These are phyloP conservation scores for Ramularia collo-cygni DNA, from an alignment of 2,329 filamentous ascomycete genomes.

Conservation along the genomic window DNA sequence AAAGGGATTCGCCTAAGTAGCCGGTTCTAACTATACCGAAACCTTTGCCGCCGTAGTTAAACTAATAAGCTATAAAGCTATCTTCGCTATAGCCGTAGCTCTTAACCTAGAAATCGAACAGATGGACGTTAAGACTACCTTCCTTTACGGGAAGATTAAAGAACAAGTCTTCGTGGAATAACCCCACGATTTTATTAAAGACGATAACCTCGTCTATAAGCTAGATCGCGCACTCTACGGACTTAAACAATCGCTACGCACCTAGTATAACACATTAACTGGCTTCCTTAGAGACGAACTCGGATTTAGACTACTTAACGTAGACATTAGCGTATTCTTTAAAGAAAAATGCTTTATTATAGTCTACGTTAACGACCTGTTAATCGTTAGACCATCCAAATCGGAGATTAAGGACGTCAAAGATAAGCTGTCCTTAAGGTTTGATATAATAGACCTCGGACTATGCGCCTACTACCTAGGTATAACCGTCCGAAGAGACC, in stretches of 20 bases:
- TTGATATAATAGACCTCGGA: conserved; percentile 10
- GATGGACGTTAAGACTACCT: conserved; percentile 18
- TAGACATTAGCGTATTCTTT: conserved; percentile 7
- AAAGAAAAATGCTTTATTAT: conserved; percentile 2
- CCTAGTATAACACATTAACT: conserved; percentile 5
- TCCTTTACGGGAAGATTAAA: not conserved
- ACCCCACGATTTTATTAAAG: not conserved
- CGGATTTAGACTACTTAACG: not conserved
- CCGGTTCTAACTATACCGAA: conserved; percentile 25
- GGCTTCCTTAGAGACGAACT: not conserved
- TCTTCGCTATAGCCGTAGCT: conserved; percentile 22
- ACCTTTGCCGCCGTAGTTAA: conserved; percentile 24
- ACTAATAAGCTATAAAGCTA: conserved; percentile 17
- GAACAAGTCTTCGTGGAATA: not conserved
- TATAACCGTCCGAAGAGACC: conserved; percentile 20
- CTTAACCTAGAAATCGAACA: conserved; percentile 24
- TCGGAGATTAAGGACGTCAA: conserved; percentile 6
- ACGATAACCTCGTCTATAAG: conserved; percentile 1
- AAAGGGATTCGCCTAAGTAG: conserved; percentile 22
- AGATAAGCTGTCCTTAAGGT: not conserved
- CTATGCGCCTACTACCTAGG: conserved; percentile 16
- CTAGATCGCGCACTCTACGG: conserved; percentile 6
- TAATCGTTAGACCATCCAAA: conserved; percentile 7
- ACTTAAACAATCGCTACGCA: conserved; percentile 5
- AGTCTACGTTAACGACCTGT: conserved; percentile 12